Percentiles rank a stretch among this genome's conserved stretches.
Evolutionary conservation across 352 stramenopile genomes (phyloP).

Genomic region (Thalassiosira delicatula): DNA sequence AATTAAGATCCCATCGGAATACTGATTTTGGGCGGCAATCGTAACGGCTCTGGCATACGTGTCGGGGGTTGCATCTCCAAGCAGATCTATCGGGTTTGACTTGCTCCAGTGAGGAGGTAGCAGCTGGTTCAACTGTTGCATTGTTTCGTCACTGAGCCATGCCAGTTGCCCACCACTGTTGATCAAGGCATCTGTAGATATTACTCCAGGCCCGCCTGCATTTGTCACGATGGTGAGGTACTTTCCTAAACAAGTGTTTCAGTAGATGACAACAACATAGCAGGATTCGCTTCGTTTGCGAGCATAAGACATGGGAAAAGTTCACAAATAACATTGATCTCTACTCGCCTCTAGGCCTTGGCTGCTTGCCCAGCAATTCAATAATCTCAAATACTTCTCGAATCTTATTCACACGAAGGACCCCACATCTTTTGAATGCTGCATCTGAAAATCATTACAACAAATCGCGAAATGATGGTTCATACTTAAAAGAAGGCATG

Average conservation of each 20-base stretch:
- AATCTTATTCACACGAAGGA: too few species aligned
- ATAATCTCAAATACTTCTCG: too few species aligned
- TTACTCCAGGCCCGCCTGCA: constrained; percentile 62
- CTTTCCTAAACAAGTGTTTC: constrained; percentile 30
- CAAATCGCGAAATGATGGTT: too few species aligned
- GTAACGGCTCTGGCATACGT: constrained; percentile 64
- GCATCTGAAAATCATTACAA: too few species aligned
- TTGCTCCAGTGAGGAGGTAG: constrained; percentile 63
- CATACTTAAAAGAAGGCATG: too few species aligned
- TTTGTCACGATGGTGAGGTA: constrained; percentile 70
- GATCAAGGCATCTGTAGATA: constrained; percentile 64
- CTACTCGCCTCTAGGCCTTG: too few species aligned
- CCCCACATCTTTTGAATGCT: too few species aligned
- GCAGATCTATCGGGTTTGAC: constrained; percentile 67
- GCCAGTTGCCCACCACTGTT: constrained; percentile 56
- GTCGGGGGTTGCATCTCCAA: constrained; percentile 64
- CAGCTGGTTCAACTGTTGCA: constrained; percentile 55
- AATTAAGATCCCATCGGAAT: constrained; percentile 65
- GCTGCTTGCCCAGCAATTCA: too few species aligned
- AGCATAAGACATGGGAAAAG: too few species aligned
- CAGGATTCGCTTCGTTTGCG: too few species aligned
- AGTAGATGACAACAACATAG: too few species aligned
- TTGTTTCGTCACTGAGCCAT: constrained; percentile 60
- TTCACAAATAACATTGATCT: too few species aligned
- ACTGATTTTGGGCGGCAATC: constrained; percentile 55